Evolutionary conservation across 345 rosid genomes (phyloP), one percentile per base, ranked within the genome.

Genomic region (Arabis alpina): DNA sequence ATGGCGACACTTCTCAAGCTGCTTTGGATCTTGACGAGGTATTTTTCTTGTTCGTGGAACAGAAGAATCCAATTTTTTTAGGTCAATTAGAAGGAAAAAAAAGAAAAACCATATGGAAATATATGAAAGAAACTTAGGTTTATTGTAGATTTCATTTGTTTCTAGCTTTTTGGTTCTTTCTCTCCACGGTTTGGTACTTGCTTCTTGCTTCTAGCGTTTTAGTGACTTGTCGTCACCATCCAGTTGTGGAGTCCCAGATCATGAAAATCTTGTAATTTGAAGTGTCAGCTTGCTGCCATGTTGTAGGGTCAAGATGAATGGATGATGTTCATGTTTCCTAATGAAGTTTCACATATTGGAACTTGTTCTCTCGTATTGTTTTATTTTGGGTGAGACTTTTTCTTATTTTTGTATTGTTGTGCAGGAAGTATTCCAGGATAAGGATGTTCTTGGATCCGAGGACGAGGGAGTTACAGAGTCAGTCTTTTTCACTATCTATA

Each of bases 11-110:
- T 73, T 84, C 96, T 83, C 97, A 95, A 73, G 88, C 85, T 80
- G 89, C 82, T 75, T 82, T 90, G 72, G 97, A 90, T 76, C 96
- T 90, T 71, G 96, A 90, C 50, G 97, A 92, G 99, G 99, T 95
- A 86, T 8, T 68, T 77, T 30, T 15, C 1, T 3, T 51, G 23
- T 34, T 64, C 11, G 19, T 76, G 51, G 34, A 39, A 61, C 54
- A 32, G 4, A 39, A 39, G 12, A 39, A 4, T 37, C 45, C 11
- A 34, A 4, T 5, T 66, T 44, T 39, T 15, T 59, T 45, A 68
- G 36, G 59, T 53, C 69, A 75, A 44, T 37, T 54, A 60, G 50
- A 65, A 28, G 69, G 19, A 55, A 61, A 36, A 64, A 34, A 57
- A 42, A 64, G 56, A 56, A 16, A 50, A 70, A 34, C 25, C 55